These are phyloP conservation scores for Magnolia sinica DNA, from an alignment of 164 flowering plant species.

Conservation along the genomic window DNA sequence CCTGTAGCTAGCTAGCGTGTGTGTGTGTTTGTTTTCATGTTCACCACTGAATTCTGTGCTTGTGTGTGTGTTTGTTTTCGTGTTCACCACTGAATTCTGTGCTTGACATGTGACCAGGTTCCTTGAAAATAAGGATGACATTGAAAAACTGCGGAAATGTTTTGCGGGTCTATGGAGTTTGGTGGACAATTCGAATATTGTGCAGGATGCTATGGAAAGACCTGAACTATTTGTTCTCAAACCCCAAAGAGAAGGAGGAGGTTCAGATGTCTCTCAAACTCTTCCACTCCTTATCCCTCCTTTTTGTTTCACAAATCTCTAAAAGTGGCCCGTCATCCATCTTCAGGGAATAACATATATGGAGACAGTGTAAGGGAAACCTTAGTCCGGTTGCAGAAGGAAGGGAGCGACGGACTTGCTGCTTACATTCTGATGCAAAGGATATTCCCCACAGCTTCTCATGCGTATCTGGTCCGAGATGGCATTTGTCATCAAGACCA, in stretches of 20 bases:
- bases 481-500: slow-evolving; percentile 71
- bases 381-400: slow-evolving; percentile 57
- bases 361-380: slow-evolving; percentile 69
- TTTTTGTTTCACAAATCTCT: background rate
- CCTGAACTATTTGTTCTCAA: slow-evolving; percentile 89
- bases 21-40: background rate
- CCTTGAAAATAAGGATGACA: slow-evolving; percentile 74
- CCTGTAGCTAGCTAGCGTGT: no score
- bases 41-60: background rate
- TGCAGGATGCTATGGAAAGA: slow-evolving; percentile 61
- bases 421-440: slow-evolving; percentile 97
- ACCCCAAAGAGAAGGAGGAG: slow-evolving; percentile 99
- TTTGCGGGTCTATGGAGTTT: slow-evolving; percentile 98
- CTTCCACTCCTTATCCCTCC: background rate
- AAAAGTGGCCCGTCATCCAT: background rate
- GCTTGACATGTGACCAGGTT: slow-evolving; percentile 47
- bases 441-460: slow-evolving; percentile 61
- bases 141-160: slow-evolving; percentile 70
- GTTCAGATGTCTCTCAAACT: slow-evolving; percentile 27
- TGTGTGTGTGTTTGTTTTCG: background rate
- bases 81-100: background rate
- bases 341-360: slow-evolving; percentile 85
- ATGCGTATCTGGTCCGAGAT: slow-evolving; percentile 61
- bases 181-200: slow-evolving; percentile 66
- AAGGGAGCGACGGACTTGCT: slow-evolving; percentile 62